Conservation (phyloP, 1,284 basidiomycete genomes). For the Laetiporus sulphureus region DNA sequence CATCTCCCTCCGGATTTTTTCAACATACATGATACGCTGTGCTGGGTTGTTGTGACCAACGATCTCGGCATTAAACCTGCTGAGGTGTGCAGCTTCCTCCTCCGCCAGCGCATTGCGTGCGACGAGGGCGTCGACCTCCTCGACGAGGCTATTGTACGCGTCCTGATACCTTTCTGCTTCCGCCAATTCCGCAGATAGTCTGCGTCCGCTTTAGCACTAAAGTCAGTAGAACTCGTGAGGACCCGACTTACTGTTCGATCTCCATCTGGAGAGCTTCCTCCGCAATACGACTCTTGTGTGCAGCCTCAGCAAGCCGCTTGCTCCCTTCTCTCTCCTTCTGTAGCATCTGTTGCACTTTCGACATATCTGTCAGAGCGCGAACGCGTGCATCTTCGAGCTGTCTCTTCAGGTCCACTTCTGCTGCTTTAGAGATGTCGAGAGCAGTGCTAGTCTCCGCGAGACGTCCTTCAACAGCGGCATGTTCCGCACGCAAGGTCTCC, state of each 20-base stretch:
- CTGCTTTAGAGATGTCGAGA: slow-evolving; percentile 20
- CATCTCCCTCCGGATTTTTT: slow-evolving; percentile 61
- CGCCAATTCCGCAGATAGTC: slow-evolving; percentile 49
- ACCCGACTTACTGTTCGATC: slow-evolving; percentile 46
- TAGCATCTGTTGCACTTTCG: slow-evolving; percentile 22
- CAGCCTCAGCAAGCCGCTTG: slow-evolving; percentile 39
- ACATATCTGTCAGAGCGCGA: slow-evolving; percentile 18
- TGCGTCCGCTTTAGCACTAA: slow-evolving; percentile 18
- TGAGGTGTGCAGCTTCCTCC: slow-evolving; percentile 58
- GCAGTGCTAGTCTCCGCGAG: slow-evolving; percentile 24
- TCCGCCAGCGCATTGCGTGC: slow-evolving; percentile 69
- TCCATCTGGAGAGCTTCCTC: slow-evolving; percentile 59
- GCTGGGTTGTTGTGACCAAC: slow-evolving; percentile 68
- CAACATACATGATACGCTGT: slow-evolving; percentile 70
- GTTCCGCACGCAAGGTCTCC: slow-evolving; percentile 32
- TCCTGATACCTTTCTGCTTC: slow-evolving; percentile 58
- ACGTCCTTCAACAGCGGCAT: slow-evolving; percentile 18
- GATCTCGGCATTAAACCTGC: slow-evolving; percentile 73
- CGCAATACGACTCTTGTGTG: slow-evolving; percentile 49
- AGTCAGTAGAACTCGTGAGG: neutral
- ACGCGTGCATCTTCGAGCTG: slow-evolving; percentile 20
- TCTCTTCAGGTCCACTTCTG: slow-evolving; percentile 16
- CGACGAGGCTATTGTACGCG: slow-evolving; percentile 55
- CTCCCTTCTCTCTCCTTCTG: slow-evolving; percentile 46
- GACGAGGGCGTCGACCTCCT: slow-evolving; percentile 56